Evolutionary conservation across 1,284 basidiomycete species (phyloP).

Genomic region (Ganoderma meredithae): DNA sequence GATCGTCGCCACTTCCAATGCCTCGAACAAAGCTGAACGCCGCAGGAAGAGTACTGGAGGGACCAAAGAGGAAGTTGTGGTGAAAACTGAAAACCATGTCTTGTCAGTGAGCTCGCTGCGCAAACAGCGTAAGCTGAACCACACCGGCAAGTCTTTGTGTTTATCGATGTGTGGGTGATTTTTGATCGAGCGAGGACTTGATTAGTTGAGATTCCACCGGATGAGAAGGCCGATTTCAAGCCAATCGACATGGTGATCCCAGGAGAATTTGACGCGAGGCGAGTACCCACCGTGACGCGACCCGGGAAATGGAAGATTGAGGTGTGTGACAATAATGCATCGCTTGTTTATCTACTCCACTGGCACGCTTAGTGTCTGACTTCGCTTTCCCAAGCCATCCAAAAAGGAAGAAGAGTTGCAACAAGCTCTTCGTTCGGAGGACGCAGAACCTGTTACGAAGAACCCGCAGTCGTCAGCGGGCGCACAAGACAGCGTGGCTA

Average conservation of each 20-base stretch:
- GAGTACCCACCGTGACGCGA: neutral
- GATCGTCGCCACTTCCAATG: neutral
- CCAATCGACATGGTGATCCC: neutral
- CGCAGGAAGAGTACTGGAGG: neutral
- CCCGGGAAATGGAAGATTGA: neutral
- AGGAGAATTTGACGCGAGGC: neutral
- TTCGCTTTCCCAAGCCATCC: neutral
- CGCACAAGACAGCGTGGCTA: neutral
- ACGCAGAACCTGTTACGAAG: no score
- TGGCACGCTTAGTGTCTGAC: neutral
- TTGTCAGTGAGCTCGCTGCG: neutral
- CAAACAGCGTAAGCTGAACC: conserved; percentile 3
- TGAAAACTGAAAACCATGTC: neutral
- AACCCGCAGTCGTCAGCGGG: neutral
- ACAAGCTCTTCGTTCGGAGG: neutral
- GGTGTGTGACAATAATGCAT: neutral
- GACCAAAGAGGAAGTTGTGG: neutral
- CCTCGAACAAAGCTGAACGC: neutral
- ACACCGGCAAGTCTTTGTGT: neutral
- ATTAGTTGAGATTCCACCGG: neutral
- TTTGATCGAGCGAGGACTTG: neutral
- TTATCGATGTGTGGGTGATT: neutral
- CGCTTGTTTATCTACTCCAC: neutral
- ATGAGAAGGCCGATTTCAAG: neutral
- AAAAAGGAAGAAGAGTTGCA: neutral